Percentiles rank a stretch among this genome's conserved stretches.
These are phyloP conservation scores for Pinus tabuliformis DNA, from an alignment of 75 land plant species.

Conservation along the genomic window DNA sequence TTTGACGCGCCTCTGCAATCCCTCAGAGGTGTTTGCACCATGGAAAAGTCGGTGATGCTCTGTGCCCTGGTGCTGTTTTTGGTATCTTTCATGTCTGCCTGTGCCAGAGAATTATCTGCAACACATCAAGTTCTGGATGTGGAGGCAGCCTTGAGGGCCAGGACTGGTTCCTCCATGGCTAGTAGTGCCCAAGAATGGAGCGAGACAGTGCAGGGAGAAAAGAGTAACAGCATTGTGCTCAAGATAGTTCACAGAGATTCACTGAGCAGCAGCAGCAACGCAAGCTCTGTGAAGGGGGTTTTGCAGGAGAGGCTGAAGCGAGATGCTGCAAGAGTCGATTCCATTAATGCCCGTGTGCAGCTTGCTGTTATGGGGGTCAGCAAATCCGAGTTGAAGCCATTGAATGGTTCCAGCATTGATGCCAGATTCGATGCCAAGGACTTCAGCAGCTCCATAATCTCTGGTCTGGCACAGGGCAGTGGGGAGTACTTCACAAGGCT, in stretches of 20 bases:
- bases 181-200: no score
- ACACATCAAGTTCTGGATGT: no score
- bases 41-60: no score
- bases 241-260: not conserved
- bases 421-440: not conserved
- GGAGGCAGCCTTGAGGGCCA: no score
- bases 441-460: conserved; percentile 63
- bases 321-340: conserved; percentile 17
- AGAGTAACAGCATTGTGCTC: no score
- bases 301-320: conserved; percentile 27
- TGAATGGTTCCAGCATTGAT: conserved; percentile 7
- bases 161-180: no score
- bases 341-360: conserved; percentile 7
- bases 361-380: not conserved
- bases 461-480: conserved; percentile 74
- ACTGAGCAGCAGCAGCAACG: not conserved
- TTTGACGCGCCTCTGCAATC: no score
- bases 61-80: no score
- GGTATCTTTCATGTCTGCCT: no score
- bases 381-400: not conserved
- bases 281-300: not conserved
- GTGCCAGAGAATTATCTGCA: no score
- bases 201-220: no score
- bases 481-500: conserved; percentile 86
- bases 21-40: no score